Evolutionary conservation across 805 yeast species (phyloP).

Genomic region (Zygotorulaspora chibaensis): DNA sequence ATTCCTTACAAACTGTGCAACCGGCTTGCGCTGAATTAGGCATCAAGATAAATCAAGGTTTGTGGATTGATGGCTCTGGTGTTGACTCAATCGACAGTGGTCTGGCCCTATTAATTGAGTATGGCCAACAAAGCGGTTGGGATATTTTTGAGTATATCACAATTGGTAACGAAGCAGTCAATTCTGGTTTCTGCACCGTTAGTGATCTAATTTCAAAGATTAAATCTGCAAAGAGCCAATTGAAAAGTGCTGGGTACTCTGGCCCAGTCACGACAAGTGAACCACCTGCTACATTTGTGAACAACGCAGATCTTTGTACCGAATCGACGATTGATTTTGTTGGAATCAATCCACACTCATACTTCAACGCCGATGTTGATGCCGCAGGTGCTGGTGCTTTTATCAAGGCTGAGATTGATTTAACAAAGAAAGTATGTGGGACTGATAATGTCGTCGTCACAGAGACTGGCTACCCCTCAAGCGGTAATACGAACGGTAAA

Average conservation of each 20-base stretch:
- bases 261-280: slow-evolving; percentile 83
- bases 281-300: slow-evolving; percentile 72
- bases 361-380: slow-evolving; percentile 59
- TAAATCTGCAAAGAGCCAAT: slow-evolving; percentile 52
- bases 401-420: slow-evolving; percentile 54
- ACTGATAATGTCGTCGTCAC: slow-evolving; percentile 56
- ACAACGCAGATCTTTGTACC: slow-evolving; percentile 65
- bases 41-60: slow-evolving; percentile 75
- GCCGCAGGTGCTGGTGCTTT: slow-evolving; percentile 72
- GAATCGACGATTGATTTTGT: slow-evolving; percentile 70
- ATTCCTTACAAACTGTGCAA: slow-evolving; percentile 57
- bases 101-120: slow-evolving; percentile 49
- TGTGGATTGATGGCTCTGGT: slow-evolving; percentile 69
- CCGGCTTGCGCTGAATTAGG: slow-evolving; percentile 60
- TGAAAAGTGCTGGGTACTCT: slow-evolving; percentile 65
- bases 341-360: slow-evolving; percentile 84
- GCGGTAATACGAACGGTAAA: slow-evolving; percentile 65
- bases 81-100: slow-evolving; percentile 63
- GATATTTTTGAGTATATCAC: slow-evolving; percentile 70
- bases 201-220: slow-evolving; percentile 63
- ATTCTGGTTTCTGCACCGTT: slow-evolving; percentile 56
- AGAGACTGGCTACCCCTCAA: slow-evolving; percentile 87
- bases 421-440: slow-evolving; percentile 54
- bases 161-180: slow-evolving; percentile 85
- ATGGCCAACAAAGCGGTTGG: slow-evolving; percentile 58